phyloP scores from a whole-genome alignment of 495 filamentous ascomycete genomes.

The Clohesyomyces aquaticus region DNA sequence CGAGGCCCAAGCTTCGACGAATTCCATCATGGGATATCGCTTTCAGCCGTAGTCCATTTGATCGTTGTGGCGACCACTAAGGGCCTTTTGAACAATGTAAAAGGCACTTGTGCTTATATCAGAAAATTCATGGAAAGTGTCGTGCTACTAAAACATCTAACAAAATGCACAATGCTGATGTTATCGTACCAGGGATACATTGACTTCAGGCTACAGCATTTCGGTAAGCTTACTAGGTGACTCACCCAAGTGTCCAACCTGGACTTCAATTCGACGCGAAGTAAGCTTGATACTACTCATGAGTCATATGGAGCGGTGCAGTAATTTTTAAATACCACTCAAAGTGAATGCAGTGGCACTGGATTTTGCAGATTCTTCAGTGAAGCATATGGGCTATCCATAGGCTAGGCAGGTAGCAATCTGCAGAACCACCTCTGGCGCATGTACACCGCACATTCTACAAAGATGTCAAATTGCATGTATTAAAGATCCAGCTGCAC shows the following conservation, averaged over 20 bases:
- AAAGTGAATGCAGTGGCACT: background rate
- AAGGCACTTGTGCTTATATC: too few species aligned
- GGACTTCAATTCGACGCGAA: background rate
- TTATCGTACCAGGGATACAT: background rate
- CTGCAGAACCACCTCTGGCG: background rate
- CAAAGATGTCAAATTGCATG: conserved; percentile 1
- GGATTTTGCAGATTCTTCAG: background rate
- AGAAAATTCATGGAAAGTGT: too few species aligned
- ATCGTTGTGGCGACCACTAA: too few species aligned
- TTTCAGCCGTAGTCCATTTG: too few species aligned
- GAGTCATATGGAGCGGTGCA: too few species aligned
- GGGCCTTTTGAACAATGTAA: too few species aligned
- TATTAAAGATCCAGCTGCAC: background rate
- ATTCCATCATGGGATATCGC: too few species aligned
- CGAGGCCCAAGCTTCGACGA: too few species aligned
- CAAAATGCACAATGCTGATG: background rate
- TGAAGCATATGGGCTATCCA: background rate
- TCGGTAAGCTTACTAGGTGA: background rate
- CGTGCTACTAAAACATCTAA: background rate
- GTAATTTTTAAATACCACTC: too few species aligned
- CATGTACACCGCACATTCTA: background rate
- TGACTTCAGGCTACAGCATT: background rate
- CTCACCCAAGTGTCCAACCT: background rate
- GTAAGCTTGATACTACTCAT: background rate
- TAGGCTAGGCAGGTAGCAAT: background rate